Conservation (phyloP, 495 filamentous ascomycete genomes). For the Aspergillus coremiiformis region DNA sequence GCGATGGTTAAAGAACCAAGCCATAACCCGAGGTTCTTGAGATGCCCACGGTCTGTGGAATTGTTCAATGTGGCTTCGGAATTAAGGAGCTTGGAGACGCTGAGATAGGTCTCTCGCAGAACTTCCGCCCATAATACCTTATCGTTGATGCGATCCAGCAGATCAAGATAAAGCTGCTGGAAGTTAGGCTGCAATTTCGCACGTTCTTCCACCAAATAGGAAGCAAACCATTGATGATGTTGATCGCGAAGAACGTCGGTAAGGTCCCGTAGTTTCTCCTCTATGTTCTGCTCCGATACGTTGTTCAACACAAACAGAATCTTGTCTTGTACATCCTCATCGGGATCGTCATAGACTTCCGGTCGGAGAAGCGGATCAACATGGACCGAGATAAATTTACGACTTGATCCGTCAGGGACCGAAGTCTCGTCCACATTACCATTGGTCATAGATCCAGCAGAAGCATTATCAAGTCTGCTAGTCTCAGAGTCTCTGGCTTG, state of each 20-base stretch:
- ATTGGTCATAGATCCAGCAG: constrained; percentile 48
- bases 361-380: constrained; percentile 56
- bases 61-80: constrained; percentile 75
- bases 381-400: constrained; percentile 66
- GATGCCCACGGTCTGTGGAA: constrained; percentile 69
- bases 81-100: constrained; percentile 77
- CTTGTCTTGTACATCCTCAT: constrained; percentile 79
- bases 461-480: constrained; percentile 29
- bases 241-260: constrained; percentile 67
- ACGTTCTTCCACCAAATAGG: constrained; percentile 90
- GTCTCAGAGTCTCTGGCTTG: constrained; percentile 29
- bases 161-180: constrained; percentile 82
- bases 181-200: constrained; percentile 96
- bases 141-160: constrained; percentile 76
- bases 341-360: constrained; percentile 67
- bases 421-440: constrained; percentile 57
- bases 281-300: constrained; percentile 79
- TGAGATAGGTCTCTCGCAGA: constrained; percentile 85
- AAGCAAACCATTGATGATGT: constrained; percentile 93
- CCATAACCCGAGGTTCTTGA: constrained; percentile 91
- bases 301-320: constrained; percentile 97
- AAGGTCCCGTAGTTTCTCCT: constrained; percentile 71
- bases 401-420: constrained; percentile 41
- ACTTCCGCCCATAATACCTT: constrained; percentile 78
- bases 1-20: constrained; percentile 90